Evolutionary conservation across 148 eudicot genomes (phyloP), one percentile per base, ranked within the genome.

Genomic region (Polygonum maritimum): DNA sequence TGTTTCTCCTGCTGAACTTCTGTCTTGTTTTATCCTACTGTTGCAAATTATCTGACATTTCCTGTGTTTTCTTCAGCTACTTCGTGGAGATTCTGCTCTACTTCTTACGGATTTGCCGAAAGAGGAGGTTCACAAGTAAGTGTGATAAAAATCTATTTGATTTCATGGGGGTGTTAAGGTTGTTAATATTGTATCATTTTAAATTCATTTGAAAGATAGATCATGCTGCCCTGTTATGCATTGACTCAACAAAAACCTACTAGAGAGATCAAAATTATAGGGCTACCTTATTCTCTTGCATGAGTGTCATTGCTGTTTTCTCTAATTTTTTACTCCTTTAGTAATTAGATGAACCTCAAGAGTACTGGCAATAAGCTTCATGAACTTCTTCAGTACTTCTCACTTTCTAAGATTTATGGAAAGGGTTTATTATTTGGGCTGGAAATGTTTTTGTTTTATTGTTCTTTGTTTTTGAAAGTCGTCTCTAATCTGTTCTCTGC

Each of bases 41-140:
- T 48, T 26, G 39, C 48, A 62, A 45, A 45, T n/a, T 48, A 7
- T 76, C 65, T 49, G 18, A 62, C 31, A 41, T 58, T 14, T 40
- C 69, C 7, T 18, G n/a, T 47, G 41, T 49, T 11, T 48, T 35
- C 18, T 86, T 48, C 88, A 92, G 97, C 84, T 90, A 75, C 78
- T 94, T 21, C 91, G 89, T n/a, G n/a, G n/a, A n/a, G n/a, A n/a
- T n/a, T n/a, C n/a, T n/a, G n/a, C n/a, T n/a, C n/a, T n/a, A n/a
- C n/a, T n/a, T n/a, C n/a, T n/a, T n/a, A n/a, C n/a, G n/a, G n/a
- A n/a, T n/a, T n/a, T n/a, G n/a, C n/a, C n/a, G n/a, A n/a, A n/a
- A n/a, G n/a, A n/a, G n/a, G n/a, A n/a, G n/a, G n/a, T n/a, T n/a
- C n/a, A n/a, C n/a, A n/a, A n/a, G n/a, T n/a, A n/a, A n/a, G n/a